A percentile compares a stretch with the other conserved stretches of the same genome.
phyloP scores from a whole-genome alignment of 78 protist genomes.

The Anaeramoeba ignava region DNA sequence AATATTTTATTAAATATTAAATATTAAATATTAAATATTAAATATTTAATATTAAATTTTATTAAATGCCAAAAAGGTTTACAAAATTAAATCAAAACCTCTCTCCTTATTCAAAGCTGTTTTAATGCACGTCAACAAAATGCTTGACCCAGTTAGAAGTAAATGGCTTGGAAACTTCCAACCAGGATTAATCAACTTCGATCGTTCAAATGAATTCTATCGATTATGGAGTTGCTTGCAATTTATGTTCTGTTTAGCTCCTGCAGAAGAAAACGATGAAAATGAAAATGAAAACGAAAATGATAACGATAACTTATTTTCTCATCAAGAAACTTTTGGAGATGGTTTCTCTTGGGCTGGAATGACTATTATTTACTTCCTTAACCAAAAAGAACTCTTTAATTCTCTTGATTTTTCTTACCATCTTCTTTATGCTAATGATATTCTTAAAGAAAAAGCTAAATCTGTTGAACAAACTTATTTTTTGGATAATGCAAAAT shows the following conservation, averaged over 20 bases:
- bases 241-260: constrained; percentile 39
- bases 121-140: constrained; percentile 21
- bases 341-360: constrained; percentile 70
- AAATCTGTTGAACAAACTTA: too few relatives aligned
- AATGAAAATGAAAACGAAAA: too few relatives aligned
- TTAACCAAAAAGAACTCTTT: constrained; percentile 41
- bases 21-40: too few relatives aligned
- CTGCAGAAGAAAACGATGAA: too few relatives aligned
- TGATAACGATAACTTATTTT: constrained; percentile 20
- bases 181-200: too few relatives aligned
- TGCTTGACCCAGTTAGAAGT: constrained; percentile 36
- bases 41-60: too few relatives aligned
- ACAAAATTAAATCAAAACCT: constrained; percentile 24
- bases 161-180: constrained; percentile 39
- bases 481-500: too few relatives aligned
- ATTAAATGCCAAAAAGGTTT: constrained; percentile 23
- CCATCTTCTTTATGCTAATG: constrained; percentile 51
- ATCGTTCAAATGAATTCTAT: constrained; percentile 44
- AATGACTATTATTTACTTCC: constrained; percentile 41
- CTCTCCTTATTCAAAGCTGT: constrained; percentile 35
- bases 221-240: constrained; percentile 62
- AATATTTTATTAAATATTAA: too few relatives aligned
- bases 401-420: constrained; percentile 50
- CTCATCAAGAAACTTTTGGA: constrained; percentile 49
- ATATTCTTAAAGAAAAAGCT: too few relatives aligned